These are phyloP conservation scores for Fusarium sp. DNA, from an alignment of 2,329 filamentous ascomycete genomes.

Conservation along the genomic window DNA sequence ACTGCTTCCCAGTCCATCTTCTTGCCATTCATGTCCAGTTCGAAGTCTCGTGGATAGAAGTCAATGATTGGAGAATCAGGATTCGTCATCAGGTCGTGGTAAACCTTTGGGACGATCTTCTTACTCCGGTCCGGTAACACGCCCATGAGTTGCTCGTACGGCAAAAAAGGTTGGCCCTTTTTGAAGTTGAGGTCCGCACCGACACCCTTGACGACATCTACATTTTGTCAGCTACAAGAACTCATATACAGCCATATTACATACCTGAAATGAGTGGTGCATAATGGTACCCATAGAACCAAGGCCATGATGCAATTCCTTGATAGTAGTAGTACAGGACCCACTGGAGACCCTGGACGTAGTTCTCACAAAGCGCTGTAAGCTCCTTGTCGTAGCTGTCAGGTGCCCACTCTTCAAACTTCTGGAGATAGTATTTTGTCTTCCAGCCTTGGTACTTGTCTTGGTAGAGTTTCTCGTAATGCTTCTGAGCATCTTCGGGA, in stretches of 20 bases:
- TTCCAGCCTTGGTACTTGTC: conserved; percentile 94
- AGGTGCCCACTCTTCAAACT: conserved; percentile 86
- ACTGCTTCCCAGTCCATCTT: conserved; percentile 99
- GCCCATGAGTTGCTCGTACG: conserved; percentile 97
- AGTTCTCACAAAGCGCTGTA: conserved; percentile 88
- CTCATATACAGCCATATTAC: conserved; percentile 9
- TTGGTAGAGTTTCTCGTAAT: conserved; percentile 87
- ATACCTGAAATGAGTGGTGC: conserved; percentile 91
- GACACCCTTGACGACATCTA: conserved; percentile 88
- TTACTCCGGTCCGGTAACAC: conserved; percentile 97
- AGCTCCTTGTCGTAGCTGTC: conserved; percentile 81
- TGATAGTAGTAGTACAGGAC: conserved; percentile 98
- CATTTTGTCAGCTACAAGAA: conserved; percentile 49
- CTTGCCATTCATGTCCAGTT: conserved; percentile 99
- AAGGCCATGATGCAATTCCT: conserved; percentile 97
- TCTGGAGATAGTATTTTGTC: conserved; percentile 88
- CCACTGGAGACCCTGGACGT: conserved; percentile 97
- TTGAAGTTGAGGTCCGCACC: conserved; percentile 90
- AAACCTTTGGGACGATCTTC: conserved; percentile 87
- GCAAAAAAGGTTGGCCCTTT: conserved; percentile 92
- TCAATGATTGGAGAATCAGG: conserved; percentile 92
- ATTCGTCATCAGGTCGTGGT: conserved; percentile 93
- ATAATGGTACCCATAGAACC: conserved; percentile 98
- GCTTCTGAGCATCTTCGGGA: conserved; percentile 78
- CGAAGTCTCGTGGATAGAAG: conserved; percentile 97